Conservation (phyloP, 2,329 filamentous ascomycete genomes). For the Pseudogymnoascus pannorum region DNA sequence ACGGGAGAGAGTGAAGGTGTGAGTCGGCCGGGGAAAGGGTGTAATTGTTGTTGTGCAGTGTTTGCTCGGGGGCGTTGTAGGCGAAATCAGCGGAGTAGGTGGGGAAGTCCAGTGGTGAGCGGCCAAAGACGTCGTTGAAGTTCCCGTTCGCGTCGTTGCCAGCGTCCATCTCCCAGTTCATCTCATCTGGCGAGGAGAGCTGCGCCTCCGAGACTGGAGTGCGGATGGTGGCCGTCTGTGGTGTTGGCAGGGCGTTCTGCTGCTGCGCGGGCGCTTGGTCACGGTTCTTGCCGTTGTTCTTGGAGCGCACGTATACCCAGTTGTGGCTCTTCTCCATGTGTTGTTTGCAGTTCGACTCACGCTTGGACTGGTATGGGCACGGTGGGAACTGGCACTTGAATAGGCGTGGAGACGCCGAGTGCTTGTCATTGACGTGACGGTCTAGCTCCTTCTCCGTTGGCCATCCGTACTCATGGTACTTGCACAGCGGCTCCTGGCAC, state of each 20-base stretch:
- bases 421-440: conserved; percentile 93
- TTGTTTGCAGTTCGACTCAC: conserved; percentile 94
- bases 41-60: conserved; percentile 3
- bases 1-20: conserved; percentile 13
- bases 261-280: conserved; percentile 39
- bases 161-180: conserved; percentile 18
- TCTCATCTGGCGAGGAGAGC: conserved; percentile 23
- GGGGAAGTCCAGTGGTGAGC: conserved; percentile 39
- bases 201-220: conserved; percentile 49
- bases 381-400: conserved; percentile 76
- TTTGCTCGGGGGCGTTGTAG: conserved; percentile 6
- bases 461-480: conserved; percentile 85
- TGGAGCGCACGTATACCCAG: conserved; percentile 85
- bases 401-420: conserved; percentile 70
- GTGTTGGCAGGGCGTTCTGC: conserved; percentile 47
- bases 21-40: conserved; percentile 8
- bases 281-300: conserved; percentile 72
- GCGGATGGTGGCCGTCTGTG: conserved; percentile 46
- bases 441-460: conserved; percentile 97
- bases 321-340: conserved; percentile 97
- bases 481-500: conserved; percentile 74
- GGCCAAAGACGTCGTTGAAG: conserved; percentile 29
- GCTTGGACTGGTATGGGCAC: conserved; percentile 91
- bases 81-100: neutral
- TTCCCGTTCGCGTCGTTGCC: conserved; percentile 12